Conservation (phyloP, 345 rosid species). For the Gossypium rotundifolium region DNA sequence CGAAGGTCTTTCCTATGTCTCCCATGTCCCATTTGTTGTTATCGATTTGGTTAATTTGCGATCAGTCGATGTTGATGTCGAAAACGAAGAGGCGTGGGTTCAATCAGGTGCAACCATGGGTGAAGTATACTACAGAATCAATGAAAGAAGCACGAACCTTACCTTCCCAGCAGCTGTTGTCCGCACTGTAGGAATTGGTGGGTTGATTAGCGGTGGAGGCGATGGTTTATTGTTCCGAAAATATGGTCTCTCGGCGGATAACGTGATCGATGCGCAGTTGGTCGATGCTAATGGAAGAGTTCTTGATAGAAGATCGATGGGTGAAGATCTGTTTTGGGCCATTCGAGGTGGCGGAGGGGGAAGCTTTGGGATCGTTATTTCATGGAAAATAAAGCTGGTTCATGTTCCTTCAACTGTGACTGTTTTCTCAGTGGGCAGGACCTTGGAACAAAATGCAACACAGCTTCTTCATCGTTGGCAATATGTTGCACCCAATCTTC, state of each 20-base stretch:
- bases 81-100: too few relatives aligned
- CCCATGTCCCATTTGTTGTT: too few relatives aligned
- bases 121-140: background rate
- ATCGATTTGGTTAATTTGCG: too few relatives aligned
- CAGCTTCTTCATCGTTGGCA: background rate
- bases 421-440: background rate
- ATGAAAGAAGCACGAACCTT: background rate
- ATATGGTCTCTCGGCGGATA: background rate
- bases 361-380: background rate
- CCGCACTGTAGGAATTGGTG: background rate
- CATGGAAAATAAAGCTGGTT: background rate
- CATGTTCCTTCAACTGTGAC: background rate
- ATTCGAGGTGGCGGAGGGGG: background rate
- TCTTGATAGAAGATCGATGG: background rate
- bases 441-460: background rate
- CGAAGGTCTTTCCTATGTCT: too few relatives aligned
- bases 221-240: background rate
- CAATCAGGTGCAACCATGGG: slow-evolving; percentile 1
- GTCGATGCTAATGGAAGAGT: background rate
- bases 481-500: background rate
- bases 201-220: background rate
- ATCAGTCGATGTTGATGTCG: too few relatives aligned
- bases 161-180: background rate
- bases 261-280: background rate
- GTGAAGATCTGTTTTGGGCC: background rate